Evolutionary conservation across 1,139 yeast species (phyloP).

Genomic region (Yamadazyma epiphylla): DNA sequence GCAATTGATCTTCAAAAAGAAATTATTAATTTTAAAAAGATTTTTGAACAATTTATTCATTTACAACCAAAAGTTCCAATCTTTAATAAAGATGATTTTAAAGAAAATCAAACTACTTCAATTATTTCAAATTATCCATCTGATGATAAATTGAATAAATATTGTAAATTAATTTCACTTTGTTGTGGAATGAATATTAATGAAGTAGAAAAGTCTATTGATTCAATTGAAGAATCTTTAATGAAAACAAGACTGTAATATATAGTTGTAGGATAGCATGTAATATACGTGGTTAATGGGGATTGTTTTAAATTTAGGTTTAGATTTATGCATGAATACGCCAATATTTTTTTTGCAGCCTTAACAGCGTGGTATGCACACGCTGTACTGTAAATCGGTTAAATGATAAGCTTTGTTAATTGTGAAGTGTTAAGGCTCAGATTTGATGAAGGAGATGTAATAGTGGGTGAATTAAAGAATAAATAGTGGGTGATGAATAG

Average conservation of each 20-base stretch:
- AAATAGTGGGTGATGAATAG: no score
- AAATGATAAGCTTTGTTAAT: no score
- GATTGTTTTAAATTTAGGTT: no score
- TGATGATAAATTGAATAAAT: constrained; percentile 37
- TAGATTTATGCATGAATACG: no score
- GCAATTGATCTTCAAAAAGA: constrained; percentile 21
- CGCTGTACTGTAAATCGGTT: no score
- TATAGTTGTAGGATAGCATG: constrained; percentile 7
- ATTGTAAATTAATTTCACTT: constrained; percentile 39
- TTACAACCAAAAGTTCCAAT: constrained; percentile 25
- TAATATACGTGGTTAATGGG: constrained; percentile 1
- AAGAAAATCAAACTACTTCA: constrained; percentile 12
- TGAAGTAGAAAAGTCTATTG: constrained; percentile 42
- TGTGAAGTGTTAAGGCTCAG: no score
- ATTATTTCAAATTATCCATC: constrained; percentile 25
- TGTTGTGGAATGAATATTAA: constrained; percentile 44
- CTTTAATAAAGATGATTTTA: constrained; percentile 12
- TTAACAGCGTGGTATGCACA: no score
- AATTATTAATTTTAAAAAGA: constrained; percentile 17
- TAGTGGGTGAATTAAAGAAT: no score
- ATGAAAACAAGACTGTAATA: constrained; percentile 7
- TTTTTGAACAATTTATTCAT: constrained; percentile 16
- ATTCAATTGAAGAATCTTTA: constrained; percentile 39
- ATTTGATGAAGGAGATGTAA: no score
- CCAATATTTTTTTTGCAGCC: constrained; percentile 2